These are phyloP conservation scores for Aspergillus aculeatinus DNA, from an alignment of 2,329 filamentous ascomycete species.

Conservation along the genomic window DNA sequence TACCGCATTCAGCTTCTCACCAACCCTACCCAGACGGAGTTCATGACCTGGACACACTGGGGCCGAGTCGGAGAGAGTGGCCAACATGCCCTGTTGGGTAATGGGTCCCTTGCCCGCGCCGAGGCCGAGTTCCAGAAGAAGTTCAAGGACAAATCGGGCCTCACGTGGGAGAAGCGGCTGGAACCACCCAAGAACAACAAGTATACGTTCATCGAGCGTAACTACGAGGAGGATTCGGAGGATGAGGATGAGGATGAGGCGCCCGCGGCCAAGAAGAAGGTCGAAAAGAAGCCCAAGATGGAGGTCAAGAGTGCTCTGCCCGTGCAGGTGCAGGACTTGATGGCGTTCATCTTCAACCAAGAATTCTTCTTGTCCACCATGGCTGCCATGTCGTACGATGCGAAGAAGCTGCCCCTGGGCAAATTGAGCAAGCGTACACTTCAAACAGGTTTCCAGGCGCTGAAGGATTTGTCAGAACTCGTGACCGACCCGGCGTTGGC, in stretches of 20 bases:
- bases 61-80: slow-evolving; percentile 67
- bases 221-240: slow-evolving; percentile 68
- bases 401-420: slow-evolving; percentile 73
- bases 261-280: slow-evolving; percentile 32
- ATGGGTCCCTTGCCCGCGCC: slow-evolving; percentile 41
- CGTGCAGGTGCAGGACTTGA: slow-evolving; percentile 63
- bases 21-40: slow-evolving; percentile 31
- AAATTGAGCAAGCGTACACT: slow-evolving; percentile 81
- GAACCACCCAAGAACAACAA: slow-evolving; percentile 54
- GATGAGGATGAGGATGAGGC: slow-evolving; percentile 44
- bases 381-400: slow-evolving; percentile 46
- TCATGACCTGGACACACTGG: slow-evolving; percentile 73
- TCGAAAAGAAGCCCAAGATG: slow-evolving; percentile 36
- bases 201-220: slow-evolving; percentile 78
- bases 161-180: slow-evolving; percentile 51
- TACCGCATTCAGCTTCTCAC: slow-evolving; percentile 69
- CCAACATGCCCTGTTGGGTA: slow-evolving; percentile 44
- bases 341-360: slow-evolving; percentile 81
- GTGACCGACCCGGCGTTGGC: slow-evolving; percentile 57
- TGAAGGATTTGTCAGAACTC: slow-evolving; percentile 72
- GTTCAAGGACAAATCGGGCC: slow-evolving; percentile 58
- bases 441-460: slow-evolving; percentile 68
- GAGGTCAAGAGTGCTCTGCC: slow-evolving; percentile 58
- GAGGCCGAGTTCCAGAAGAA: slow-evolving; percentile 52
- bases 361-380: slow-evolving; percentile 63